A percentile compares a stretch with the other conserved stretches of the same genome.
Evolutionary conservation across 106 monocot species (phyloP).

Genomic region (Dendrobium nobile): DNA sequence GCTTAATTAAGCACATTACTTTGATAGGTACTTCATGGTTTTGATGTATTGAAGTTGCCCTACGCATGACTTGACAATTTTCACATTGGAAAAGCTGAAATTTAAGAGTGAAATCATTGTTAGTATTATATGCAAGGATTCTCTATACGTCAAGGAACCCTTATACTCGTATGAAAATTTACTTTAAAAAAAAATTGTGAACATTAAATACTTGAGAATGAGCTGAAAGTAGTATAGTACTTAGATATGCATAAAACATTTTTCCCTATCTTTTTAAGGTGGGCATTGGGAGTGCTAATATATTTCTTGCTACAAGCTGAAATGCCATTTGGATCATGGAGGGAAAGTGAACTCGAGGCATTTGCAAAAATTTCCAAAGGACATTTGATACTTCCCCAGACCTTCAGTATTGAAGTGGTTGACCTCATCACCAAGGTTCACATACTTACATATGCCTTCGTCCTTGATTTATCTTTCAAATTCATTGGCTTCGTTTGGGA

Average conservation of each 20-base stretch:
- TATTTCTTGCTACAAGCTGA: slow-evolving; percentile 89
- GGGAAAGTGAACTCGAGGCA: slow-evolving; percentile 74
- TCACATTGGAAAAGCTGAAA: no score
- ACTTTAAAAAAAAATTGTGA: not conserved
- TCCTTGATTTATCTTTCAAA: not conserved
- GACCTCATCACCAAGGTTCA: slow-evolving; percentile 89
- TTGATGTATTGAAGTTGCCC: no score
- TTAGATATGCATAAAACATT: no score
- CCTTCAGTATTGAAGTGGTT: slow-evolving; percentile 58
- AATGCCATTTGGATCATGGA: slow-evolving; percentile 93
- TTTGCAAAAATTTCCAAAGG: slow-evolving; percentile 81
- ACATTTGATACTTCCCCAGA: slow-evolving; percentile 62
- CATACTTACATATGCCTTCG: no score
- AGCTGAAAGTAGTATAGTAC: no score
- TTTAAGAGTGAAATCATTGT: no score
- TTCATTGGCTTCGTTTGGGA: no score
- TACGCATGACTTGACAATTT: no score
- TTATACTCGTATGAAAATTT: not conserved
- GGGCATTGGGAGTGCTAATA: slow-evolving; percentile 89
- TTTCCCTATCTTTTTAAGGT: slow-evolving; percentile 34
- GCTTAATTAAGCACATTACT: no score
- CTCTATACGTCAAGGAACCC: not conserved
- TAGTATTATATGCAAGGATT: not conserved
- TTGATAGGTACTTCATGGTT: no score
- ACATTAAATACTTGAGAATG: not conserved